Percentiles rank a stretch among this genome's conserved stretches.
Evolutionary conservation across 164 flowering plant species (phyloP).

Genomic region (Platanus orientalis): DNA sequence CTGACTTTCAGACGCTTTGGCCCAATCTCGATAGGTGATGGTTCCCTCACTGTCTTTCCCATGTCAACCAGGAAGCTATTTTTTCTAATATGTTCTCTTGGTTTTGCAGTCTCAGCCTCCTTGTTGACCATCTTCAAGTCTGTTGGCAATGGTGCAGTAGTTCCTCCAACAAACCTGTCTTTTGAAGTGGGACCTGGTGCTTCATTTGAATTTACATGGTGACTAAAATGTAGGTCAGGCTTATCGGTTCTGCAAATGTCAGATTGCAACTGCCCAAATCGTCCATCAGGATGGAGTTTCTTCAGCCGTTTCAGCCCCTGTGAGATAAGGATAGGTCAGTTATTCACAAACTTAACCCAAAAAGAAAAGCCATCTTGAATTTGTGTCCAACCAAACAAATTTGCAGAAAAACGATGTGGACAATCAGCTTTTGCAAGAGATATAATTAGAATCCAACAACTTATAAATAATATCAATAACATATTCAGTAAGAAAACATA

Average conservation of each 20-base stretch:
- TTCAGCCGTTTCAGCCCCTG: constrained; percentile 69
- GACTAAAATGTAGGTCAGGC: constrained; percentile 11
- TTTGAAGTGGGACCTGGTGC: constrained; percentile 16
- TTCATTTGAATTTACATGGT: constrained; percentile 26
- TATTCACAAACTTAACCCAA: background rate
- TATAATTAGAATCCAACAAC: no score
- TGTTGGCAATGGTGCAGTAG: constrained; percentile 5
- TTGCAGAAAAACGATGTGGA: no score
- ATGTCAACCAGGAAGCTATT: constrained; percentile 23
- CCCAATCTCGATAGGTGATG: constrained; percentile 38
- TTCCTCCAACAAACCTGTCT: constrained; percentile 33
- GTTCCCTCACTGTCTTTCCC: constrained; percentile 31
- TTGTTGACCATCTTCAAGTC: constrained; percentile 2
- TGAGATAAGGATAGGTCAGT: background rate
- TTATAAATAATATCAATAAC: no score
- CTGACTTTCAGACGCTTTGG: constrained; percentile 68
- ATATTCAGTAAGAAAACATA: no score
- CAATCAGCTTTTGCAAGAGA: no score
- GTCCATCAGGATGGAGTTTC: constrained; percentile 39
- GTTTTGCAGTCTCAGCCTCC: constrained; percentile 26
- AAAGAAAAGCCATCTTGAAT: background rate
- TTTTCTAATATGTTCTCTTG: constrained; percentile 30
- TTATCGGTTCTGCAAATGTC: constrained; percentile 22
- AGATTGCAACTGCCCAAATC: constrained; percentile 24
- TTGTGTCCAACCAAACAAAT: background rate